Evolutionary conservation across 192 early-diverging fungal species (phyloP), one percentile per base, ranked within the genome.

Genomic region (Phlyctochytrium bullatum): DNA sequence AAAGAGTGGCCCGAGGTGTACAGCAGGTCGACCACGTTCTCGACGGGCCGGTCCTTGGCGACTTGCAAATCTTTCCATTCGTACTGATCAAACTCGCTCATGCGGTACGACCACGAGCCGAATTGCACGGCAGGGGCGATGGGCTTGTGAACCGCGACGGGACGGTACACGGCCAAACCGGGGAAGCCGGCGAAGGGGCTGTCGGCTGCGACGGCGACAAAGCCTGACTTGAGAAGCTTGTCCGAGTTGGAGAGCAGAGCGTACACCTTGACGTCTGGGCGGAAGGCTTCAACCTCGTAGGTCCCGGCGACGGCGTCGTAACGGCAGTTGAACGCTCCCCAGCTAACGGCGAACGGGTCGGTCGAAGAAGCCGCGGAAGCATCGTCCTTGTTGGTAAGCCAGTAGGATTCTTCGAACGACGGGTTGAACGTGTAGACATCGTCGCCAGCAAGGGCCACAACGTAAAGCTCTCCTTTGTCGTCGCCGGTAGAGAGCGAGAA

Each of bases 1-100:
- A 91, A 52, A 0, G 78, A 73, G 65, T 91, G 88, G 60, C 88
- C 87, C 64, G 78, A 82, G 23, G 82, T 87, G 64, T 77, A 88
- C 0, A 78, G 73, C 29, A 87, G 64, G 53, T 90, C 90, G 6
- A 88, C 73, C 23, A 87, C 72, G 57, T 86, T 78, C 40, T 76
- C 80, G 6, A 81, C 65, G 29, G 87, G 83, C 14, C 36, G 25
- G 20, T 62, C 60, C 1, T 23, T 34, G 27, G 60, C 60, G 10
- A 75, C 2, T 10, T 17, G 32, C 23, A 75, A 20, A 0, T 23
- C 20, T 28, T 23, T 10, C 67, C 68, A 75, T 16, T 57, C 53
- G 3, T 61, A 35, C 27, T 6, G 17, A 3, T 29, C 40, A 40
- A 70, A 69, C 2, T 75, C 50, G 3, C n/a, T 47, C 1, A 24